phyloP scores from a whole-genome alignment of 1,284 basidiomycete genomes.

The Amylostereum areolatum region DNA sequence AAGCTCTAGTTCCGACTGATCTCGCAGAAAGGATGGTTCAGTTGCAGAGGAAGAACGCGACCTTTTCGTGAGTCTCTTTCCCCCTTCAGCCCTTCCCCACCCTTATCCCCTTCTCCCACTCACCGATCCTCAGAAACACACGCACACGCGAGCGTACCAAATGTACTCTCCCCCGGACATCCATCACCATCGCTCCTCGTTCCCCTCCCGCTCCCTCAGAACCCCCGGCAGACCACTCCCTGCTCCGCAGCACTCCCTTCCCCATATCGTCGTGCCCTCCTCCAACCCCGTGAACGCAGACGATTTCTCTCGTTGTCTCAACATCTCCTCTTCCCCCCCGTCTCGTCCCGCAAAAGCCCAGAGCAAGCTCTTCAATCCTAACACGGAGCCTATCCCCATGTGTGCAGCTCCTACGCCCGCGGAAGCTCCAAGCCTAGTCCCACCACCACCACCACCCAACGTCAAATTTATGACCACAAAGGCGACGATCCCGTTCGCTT shows the following conservation, averaged over 20 bases:
- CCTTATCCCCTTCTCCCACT: not conserved
- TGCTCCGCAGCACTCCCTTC: conserved; percentile 20
- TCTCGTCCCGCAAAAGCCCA: conserved; percentile 16
- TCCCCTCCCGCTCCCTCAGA: conserved; percentile 13
- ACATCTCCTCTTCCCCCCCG: conserved; percentile 51
- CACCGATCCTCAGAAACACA: conserved; percentile 29
- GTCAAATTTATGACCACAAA: conserved; percentile 77
- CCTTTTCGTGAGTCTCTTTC: conserved; percentile 42
- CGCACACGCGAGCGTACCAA: conserved; percentile 42
- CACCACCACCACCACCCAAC: conserved; percentile 23
- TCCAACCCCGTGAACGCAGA: conserved; percentile 49
- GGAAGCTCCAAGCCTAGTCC: conserved; percentile 21
- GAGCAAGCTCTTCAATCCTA: conserved; percentile 63
- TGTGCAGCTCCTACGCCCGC: conserved; percentile 46
- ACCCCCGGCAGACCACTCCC: conserved; percentile 24
- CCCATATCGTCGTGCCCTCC: conserved; percentile 29
- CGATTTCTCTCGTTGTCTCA: too few species aligned
- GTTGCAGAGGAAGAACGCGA: conserved; percentile 59
- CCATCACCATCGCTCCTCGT: conserved; percentile 18
- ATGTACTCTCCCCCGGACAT: conserved; percentile 27
- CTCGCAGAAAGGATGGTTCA: conserved; percentile 62
- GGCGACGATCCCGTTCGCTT: conserved; percentile 84
- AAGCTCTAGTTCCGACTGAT: conserved; percentile 47
- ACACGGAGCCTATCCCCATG: conserved; percentile 59
- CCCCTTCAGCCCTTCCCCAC: not conserved